Evolutionary conservation across 2,329 filamentous ascomycete genomes (phyloP), one percentile per base, ranked within the genome.

Genomic region (Pyrenophora seminiperda): DNA sequence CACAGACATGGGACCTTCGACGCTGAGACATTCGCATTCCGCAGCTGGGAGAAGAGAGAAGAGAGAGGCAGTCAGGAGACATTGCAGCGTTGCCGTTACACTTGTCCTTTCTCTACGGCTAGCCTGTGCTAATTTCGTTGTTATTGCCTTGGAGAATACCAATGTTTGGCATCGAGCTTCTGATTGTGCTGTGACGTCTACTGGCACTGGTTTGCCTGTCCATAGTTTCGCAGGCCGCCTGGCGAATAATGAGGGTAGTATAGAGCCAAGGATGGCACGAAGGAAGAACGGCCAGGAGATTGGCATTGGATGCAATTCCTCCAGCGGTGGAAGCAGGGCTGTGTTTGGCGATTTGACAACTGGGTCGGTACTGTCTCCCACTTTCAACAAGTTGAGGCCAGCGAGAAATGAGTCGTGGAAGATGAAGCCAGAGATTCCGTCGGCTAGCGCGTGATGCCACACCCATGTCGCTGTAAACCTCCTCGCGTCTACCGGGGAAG

Each of bases 381-480:
- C 10, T 15, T 30, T 5, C 9, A 14, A 3, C 17, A 17, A 14
- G 24, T 58, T 53, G 10, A 80, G 52, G 4, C 73, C 75, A 4
- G 60, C 54, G 4, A 74, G 67, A 30, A 81, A 76, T 0, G 70
- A 64, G 7, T 66, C 58, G 46, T 80, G 78, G 51, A 81, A 80
- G 0, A 75, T 67, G 20, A 77, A 70, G 0, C 75, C 76, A 0
- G 76, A 78, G 7, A 62, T 63, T 1, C 78, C 78, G 55, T 81
- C 79, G 2, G 73, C 74, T 41, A 81, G 66, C 2, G 73, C 75
- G 63, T 81, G 79, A 47, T 81, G 79, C 53, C 71, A 79, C 7
- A 79, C 65, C 62, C 78, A 81, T 2, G 62, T 63, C 1, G 73
- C 75, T 0, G 75, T 77, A 50, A 81, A 79, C 51, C 46, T 58